A percentile compares a stretch with the other conserved stretches of the same genome.
These are phyloP conservation scores for Coprinopsis sp. DNA, from an alignment of 768 basidiomycete genomes.

Conservation along the genomic window DNA sequence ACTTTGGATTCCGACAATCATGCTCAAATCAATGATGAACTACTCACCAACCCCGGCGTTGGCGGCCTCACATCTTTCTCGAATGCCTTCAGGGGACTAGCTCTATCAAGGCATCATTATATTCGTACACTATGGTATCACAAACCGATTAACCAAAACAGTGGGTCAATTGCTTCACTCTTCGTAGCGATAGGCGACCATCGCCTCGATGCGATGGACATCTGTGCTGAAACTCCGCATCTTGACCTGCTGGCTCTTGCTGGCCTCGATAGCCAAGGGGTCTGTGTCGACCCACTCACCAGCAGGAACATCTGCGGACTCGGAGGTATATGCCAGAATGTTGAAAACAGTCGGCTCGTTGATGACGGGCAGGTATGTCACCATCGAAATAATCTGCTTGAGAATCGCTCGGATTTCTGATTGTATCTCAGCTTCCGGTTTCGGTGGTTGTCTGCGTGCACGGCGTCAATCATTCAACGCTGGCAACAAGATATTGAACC, in stretches of 20 bases:
- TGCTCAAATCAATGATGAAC: too few relatives aligned
- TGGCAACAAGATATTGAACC: slow-evolving; percentile 8
- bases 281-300: slow-evolving; percentile 97
- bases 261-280: slow-evolving; percentile 85
- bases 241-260: slow-evolving; percentile 91
- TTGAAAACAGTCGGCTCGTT: slow-evolving; percentile 97
- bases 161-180: slow-evolving; percentile 38
- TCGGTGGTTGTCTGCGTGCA: slow-evolving; percentile 44
- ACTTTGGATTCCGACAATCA: neutral
- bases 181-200: slow-evolving; percentile 96
- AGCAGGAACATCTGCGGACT: slow-evolving; percentile 86
- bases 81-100: too few relatives aligned
- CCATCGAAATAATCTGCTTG: slow-evolving; percentile 96
- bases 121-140: neutral
- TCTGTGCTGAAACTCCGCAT: slow-evolving; percentile 96
- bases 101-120: too few relatives aligned
- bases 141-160: neutral
- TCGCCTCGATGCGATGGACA: slow-evolving; percentile 94
- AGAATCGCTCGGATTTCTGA: slow-evolving; percentile 96
- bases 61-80: too few relatives aligned
- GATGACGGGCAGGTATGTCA: slow-evolving; percentile 93
- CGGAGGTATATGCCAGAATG: slow-evolving; percentile 91
- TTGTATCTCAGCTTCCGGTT: slow-evolving; percentile 87
- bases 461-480: slow-evolving; percentile 1
- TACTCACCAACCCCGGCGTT: too few relatives aligned